Percentiles rank a stretch among this genome's conserved stretches.
phyloP scores from a whole-genome alignment of 768 basidiomycete genomes.

The Naganishia kalamii region DNA sequence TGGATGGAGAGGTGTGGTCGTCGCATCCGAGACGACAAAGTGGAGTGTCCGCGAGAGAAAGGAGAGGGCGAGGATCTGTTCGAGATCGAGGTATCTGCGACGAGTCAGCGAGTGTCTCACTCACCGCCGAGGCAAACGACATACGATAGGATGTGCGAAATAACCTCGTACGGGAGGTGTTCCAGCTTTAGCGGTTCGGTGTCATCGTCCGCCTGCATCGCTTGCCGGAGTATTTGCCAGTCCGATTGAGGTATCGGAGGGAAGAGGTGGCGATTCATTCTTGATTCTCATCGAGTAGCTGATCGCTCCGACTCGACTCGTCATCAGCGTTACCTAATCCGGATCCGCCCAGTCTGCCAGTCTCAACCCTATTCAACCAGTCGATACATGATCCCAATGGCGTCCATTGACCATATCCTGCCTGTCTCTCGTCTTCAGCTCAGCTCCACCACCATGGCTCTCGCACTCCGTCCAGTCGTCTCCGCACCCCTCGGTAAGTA shows the following conservation, averaged over 20 bases:
- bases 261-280: no score
- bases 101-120: not conserved
- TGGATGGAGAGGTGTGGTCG: slow-evolving; percentile 31
- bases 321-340: no score
- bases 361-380: no score
- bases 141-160: not conserved
- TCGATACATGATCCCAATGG: no score
- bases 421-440: not conserved
- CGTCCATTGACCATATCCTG: no score
- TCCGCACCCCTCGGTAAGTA: slow-evolving; percentile 42
- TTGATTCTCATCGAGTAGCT: no score
- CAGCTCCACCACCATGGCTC: slow-evolving; percentile 11
- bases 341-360: no score
- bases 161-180: not conserved
- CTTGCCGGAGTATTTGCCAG: not conserved
- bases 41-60: slow-evolving; percentile 32
- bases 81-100: slow-evolving; percentile 33
- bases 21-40: slow-evolving; percentile 25
- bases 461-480: slow-evolving; percentile 41
- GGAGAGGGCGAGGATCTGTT: slow-evolving; percentile 30
- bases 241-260: no score
- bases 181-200: not conserved
- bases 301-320: no score
- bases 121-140: not conserved
- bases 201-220: not conserved